phyloP scores from a whole-genome alignment of 192 early-diverging fungal species.

The Coemansia sp. region DNA sequence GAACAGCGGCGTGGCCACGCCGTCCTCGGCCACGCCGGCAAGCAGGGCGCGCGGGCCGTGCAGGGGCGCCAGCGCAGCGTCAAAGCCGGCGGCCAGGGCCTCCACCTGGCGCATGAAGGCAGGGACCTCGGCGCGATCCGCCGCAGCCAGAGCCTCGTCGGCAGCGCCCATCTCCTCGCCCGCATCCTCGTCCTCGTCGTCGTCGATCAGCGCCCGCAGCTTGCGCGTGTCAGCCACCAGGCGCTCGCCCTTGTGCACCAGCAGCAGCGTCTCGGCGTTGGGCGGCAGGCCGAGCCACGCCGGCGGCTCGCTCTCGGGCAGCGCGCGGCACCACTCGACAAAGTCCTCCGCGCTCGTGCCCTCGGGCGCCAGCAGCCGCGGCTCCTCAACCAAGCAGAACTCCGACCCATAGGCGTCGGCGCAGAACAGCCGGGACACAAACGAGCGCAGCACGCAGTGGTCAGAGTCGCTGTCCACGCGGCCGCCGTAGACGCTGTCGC shows the following conservation, averaged over 20 bases:
- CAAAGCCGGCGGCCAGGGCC: constrained; percentile 58
- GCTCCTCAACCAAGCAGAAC: constrained; percentile 67
- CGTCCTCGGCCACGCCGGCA: neutral
- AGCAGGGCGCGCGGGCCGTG: neutral
- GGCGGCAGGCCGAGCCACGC: constrained; percentile 94
- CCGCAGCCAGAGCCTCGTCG: neutral
- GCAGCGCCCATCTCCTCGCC: neutral
- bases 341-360: constrained; percentile 83
- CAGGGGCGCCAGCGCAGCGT: constrained; percentile 54
- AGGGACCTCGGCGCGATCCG: constrained; percentile 57
- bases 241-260: constrained; percentile 73
- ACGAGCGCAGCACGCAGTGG: constrained; percentile 78
- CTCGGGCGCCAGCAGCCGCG: constrained; percentile 73
- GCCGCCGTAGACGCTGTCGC: constrained; percentile 93
- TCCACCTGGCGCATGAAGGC: constrained; percentile 73
- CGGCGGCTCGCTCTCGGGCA: constrained; percentile 93
- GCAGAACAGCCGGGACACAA: constrained; percentile 81
- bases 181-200: constrained; percentile 64
- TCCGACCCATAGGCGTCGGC: constrained; percentile 77
- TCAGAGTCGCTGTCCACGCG: constrained; percentile 93
- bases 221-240: constrained; percentile 84
- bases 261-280: constrained; percentile 89
- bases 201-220: constrained; percentile 75
- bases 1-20: constrained; percentile 61
- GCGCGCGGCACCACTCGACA: constrained; percentile 78